Percentiles rank a stretch among this genome's conserved stretches.
Conservation (phyloP, 1,284 basidiomycete genomes). For the Crepidotus sp. region DNA sequence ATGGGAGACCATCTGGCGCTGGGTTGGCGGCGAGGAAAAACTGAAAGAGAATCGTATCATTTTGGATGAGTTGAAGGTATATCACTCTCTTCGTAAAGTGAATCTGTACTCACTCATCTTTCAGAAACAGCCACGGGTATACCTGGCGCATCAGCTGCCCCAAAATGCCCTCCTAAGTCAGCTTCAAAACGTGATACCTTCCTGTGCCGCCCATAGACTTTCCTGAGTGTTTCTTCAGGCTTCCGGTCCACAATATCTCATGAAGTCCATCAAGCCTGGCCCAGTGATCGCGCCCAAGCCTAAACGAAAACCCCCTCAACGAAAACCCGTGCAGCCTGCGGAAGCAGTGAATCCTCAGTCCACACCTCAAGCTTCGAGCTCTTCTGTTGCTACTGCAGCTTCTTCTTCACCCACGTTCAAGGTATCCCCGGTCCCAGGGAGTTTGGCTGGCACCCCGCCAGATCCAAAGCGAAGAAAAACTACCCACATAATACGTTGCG, state of each 20-base stretch:
- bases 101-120: conserved; percentile 6
- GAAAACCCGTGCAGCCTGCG: conserved; percentile 15
- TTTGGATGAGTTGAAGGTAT: conserved; percentile 27
- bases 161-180: conserved; percentile 48
- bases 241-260: conserved; percentile 37
- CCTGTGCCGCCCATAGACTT: background rate
- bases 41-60: conserved; percentile 33
- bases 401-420: background rate
- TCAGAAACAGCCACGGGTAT: conserved; percentile 38
- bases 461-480: conserved; percentile 29
- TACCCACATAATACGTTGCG: conserved; percentile 39
- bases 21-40: conserved; percentile 47
- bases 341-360: conserved; percentile 1
- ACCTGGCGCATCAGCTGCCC: conserved; percentile 47
- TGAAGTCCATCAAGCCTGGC: conserved; percentile 43
- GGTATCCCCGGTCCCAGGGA: background rate
- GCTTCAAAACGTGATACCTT: conserved; percentile 41
- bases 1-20: conserved; percentile 46
- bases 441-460: conserved; percentile 18
- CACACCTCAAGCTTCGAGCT: conserved; percentile 6
- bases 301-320: conserved; percentile 22
- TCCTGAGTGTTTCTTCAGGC: conserved; percentile 3
- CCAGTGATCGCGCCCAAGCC: conserved; percentile 20
- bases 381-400: background rate
- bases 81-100: background rate